Evolutionary conservation across 1,284 basidiomycete genomes (phyloP), one percentile per base, ranked within the genome.

Genomic region (Moesziomyces antarcticus): DNA sequence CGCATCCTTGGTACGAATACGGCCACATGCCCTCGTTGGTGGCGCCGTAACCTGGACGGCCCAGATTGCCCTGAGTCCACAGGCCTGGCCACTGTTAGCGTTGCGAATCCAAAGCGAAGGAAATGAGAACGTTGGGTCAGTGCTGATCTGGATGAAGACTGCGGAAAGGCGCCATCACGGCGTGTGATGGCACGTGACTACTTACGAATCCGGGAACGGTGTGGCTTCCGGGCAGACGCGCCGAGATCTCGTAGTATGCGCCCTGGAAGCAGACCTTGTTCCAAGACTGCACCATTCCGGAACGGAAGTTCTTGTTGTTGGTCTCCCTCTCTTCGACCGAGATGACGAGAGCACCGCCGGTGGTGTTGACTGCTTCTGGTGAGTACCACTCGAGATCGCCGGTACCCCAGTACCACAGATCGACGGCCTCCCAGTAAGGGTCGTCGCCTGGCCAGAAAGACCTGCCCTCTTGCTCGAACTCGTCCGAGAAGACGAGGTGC

Each of bases 401-500:
- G 5, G 82, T 83, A 40, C 77, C 82, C 50, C 73, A 66, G 59
- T 82, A 82, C 84, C 91, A 89, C 56, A 86, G 69, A 68, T 86
- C 85, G 22, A 87, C 89, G 6, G 91, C 82, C 49, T 81, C 79
- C 79, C 79, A 84, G 56, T 76, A 84, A 0, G 82, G 82, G 51
- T 84, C 82, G 44, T 84, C 82, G 14, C 81, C 81, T 0, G 82
- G 82, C 74, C 74, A 84, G 74, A 89, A 89, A 0, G 85, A 86
- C 41, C 88, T 78, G 5, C 93, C 94, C 41, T 91, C 90, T 7
- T 82, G 85, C 50, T 95, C 90, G 47, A 83, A 83, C 85, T 98
- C 95, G 85, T 98, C 95, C 58, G 66, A 73, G 47, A 84, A 84
- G 6, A 94, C 90, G 21, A 97, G 88, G 27, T 85, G 74, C 57